Conservation (phyloP, 75 land plant genomes). For the Cunninghamia lanceolata region DNA sequence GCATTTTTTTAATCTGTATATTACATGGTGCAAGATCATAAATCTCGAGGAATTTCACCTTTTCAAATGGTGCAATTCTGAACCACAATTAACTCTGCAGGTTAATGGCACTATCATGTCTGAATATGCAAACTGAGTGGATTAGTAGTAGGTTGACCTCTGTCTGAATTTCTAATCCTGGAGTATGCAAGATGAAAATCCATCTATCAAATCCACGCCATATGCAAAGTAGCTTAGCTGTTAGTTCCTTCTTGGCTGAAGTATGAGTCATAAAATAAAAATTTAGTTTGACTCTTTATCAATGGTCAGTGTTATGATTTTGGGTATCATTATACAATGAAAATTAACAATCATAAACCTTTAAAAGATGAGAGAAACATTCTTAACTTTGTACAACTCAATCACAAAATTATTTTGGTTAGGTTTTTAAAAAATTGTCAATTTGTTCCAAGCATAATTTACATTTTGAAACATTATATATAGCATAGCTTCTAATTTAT, state of each 20-base stretch:
- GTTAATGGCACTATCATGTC: not conserved
- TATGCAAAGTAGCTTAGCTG: not conserved
- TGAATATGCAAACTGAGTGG: not conserved
- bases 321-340: not conserved
- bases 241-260: not conserved
- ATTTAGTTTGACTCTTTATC: not conserved
- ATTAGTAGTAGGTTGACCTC: not conserved
- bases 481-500: not conserved
- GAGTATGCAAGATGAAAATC: not conserved
- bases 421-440: not conserved
- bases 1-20: no score
- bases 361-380: not conserved
- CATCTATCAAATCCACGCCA: not conserved
- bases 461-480: not conserved
- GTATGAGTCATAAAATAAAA: not conserved
- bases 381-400: not conserved
- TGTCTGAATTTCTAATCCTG: not conserved
- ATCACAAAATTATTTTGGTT: not conserved
- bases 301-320: not conserved
- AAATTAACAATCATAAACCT: not conserved
- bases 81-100: no score
- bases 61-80: no score
- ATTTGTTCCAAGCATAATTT: not conserved
- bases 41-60: no score
- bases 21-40: no score